Evolutionary conservation across 345 rosid species (phyloP).

Genomic region (Stellera chamaejasme): DNA sequence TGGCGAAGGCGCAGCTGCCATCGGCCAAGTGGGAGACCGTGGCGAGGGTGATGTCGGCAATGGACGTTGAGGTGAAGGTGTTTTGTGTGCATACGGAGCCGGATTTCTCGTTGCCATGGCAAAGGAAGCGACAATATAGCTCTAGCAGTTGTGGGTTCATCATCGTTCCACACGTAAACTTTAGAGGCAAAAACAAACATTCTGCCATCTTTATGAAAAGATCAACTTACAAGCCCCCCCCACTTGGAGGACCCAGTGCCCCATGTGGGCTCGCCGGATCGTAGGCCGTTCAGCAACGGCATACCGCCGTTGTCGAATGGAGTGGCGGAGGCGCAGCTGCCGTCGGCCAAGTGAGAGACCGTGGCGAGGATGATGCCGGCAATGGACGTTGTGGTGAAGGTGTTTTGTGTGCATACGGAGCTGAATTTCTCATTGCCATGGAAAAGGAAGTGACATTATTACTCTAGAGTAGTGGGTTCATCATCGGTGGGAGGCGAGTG

Average conservation of each 20-base stretch:
- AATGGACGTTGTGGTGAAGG: slow-evolving; percentile 94
- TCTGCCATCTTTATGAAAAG: too few relatives aligned
- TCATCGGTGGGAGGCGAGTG: slow-evolving; percentile 59
- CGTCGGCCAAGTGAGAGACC: slow-evolving; percentile 56
- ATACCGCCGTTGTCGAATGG: too few relatives aligned
- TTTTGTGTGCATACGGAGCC: slow-evolving; percentile 93
- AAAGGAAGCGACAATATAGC: slow-evolving; percentile 78
- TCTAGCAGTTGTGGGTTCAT: slow-evolving; percentile 82
- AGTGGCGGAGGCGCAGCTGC: slow-evolving; percentile 13
- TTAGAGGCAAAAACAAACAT: too few relatives aligned
- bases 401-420: slow-evolving; percentile 85
- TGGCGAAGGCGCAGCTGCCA: slow-evolving; percentile 13
- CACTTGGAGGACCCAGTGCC: too few relatives aligned
- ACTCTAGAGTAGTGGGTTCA: slow-evolving; percentile 83
- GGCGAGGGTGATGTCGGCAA: slow-evolving; percentile 60
- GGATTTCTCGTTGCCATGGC: slow-evolving; percentile 90
- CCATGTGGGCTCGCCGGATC: too few relatives aligned
- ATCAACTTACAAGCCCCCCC: too few relatives aligned
- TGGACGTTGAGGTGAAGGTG: slow-evolving; percentile 94
- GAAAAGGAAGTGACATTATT: slow-evolving; percentile 84
- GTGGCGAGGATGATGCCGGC: slow-evolving; percentile 61
- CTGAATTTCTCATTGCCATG: slow-evolving; percentile 87
- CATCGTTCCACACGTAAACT: too few relatives aligned
- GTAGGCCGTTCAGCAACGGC: too few relatives aligned
- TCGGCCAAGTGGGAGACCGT: slow-evolving; percentile 65